Base-by-base conservation (phyloP, 805 yeast species). In the Wilhelminamyces savonicus region DNA sequence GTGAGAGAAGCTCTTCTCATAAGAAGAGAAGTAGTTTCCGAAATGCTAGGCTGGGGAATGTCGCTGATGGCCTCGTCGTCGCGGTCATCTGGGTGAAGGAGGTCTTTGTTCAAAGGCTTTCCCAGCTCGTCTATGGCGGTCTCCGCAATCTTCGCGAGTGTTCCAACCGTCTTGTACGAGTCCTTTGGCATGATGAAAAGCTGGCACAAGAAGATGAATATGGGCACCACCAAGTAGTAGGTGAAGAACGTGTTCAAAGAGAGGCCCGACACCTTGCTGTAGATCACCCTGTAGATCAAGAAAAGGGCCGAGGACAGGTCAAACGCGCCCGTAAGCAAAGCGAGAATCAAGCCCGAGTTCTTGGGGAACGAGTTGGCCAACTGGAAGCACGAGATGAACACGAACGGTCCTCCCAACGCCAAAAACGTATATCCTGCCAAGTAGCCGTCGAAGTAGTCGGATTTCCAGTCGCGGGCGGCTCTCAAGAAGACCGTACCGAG, bases 401-500 rank as follows among this genome's bases (percentile, higher is more conserved):
- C 88, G 59, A 88, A 87, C 7, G 97, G 97, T 4, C 97, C 97
- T 5, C 95, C 95, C 34, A 86, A 62, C 0, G 96, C 96, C 15
- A 88, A 62, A 11, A 73, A 54, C 2, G 81, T 62, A 52, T 84
- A 90, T 1, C 97, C 97, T 7, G 58, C 33, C 22, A 85, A 52
- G 53, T 82, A 87, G 3, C 79, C 76, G 52, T 87, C 96, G 25
- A 71, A 41, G 0, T 41, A 5, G 6, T 52, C 29, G 18, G 44
- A 30, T 3, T 45, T 30, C 21, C 71, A 39, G 3, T 28, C 22
- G 24, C 37, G 40, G 11, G 74, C 75, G 34, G 50, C 44, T 4
- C 70, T 63, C 32, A 79, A 50, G 16, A 55, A 49, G 11, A 64
- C 30, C 0, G 88, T 55, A 1, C 88, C 95, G 4, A 64, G 9